Evolutionary conservation across 257 asterid genomes (phyloP).

Genomic region (Scutellaria baicalensis): DNA sequence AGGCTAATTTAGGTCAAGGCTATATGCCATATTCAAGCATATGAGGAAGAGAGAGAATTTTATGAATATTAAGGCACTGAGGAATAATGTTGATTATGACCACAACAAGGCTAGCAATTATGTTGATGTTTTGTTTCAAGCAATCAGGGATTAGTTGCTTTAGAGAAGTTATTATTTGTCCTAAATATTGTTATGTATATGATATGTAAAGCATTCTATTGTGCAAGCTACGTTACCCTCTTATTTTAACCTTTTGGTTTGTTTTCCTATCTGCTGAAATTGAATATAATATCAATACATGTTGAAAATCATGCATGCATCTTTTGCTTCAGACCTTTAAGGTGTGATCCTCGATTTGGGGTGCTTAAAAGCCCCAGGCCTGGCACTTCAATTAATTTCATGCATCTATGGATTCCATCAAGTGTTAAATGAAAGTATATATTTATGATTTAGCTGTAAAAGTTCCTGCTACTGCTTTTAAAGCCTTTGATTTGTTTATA

Average conservation of each 20-base stretch:
- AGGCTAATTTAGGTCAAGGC: background rate
- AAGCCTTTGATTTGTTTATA: background rate
- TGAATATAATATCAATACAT: background rate
- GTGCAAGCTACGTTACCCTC: background rate
- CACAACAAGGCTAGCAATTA: background rate
- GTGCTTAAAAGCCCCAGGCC: background rate
- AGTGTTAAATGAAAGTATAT: background rate
- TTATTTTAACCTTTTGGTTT: background rate
- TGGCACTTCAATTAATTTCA: background rate
- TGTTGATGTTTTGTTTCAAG: conserved; percentile 1
- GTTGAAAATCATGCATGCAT: background rate
- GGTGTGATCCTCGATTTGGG: background rate
- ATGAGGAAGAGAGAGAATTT: background rate
- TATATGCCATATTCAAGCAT: background rate
- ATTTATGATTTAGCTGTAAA: background rate
- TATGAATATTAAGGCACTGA: background rate
- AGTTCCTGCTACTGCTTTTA: conserved; percentile 5
- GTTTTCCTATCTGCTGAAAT: background rate
- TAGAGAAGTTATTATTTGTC: background rate
- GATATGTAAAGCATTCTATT: background rate
- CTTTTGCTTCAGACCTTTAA: background rate
- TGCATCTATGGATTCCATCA: conserved; percentile 4
- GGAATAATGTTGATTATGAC: background rate
- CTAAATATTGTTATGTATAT: background rate
- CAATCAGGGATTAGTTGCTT: background rate